phyloP scores from a whole-genome alignment of 176 grass and related monocot genomes.

The Carex myosuroides region DNA sequence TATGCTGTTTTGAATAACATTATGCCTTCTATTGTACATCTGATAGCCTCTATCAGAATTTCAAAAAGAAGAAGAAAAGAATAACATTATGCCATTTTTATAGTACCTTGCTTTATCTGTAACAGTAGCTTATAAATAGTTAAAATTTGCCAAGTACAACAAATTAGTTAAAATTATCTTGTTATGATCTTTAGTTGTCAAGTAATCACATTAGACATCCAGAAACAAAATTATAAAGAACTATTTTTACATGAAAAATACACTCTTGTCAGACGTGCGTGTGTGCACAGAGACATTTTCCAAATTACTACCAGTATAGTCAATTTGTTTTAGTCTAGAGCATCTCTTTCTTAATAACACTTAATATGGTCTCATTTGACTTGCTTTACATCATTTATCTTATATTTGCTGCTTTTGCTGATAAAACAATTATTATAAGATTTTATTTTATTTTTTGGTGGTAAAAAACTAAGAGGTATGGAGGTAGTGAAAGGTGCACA shows the following conservation, averaged over 20 bases:
- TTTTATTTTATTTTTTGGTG: background rate
- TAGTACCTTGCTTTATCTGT: background rate
- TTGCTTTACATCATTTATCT: background rate
- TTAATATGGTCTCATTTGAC: background rate
- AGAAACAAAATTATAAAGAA: background rate
- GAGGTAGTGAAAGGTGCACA: conserved; percentile 9
- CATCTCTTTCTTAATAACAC: no score
- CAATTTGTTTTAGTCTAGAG: no score
- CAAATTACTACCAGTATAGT: background rate
- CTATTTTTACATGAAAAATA: background rate
- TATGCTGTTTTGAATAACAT: background rate
- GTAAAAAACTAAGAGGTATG: conserved; percentile 22
- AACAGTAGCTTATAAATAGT: background rate
- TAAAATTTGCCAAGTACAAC: background rate
- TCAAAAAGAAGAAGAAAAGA: background rate
- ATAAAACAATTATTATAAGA: background rate
- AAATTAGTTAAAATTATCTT: background rate
- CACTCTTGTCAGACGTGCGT: background rate
- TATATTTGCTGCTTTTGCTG: background rate
- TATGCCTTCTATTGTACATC: background rate
- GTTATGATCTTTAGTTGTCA: no score
- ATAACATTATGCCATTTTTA: background rate
- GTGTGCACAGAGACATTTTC: background rate
- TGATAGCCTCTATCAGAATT: no score
- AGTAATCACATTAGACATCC: background rate